phyloP scores from a whole-genome alignment of 805 yeast genomes.

The Komagataella pastoris region DNA sequence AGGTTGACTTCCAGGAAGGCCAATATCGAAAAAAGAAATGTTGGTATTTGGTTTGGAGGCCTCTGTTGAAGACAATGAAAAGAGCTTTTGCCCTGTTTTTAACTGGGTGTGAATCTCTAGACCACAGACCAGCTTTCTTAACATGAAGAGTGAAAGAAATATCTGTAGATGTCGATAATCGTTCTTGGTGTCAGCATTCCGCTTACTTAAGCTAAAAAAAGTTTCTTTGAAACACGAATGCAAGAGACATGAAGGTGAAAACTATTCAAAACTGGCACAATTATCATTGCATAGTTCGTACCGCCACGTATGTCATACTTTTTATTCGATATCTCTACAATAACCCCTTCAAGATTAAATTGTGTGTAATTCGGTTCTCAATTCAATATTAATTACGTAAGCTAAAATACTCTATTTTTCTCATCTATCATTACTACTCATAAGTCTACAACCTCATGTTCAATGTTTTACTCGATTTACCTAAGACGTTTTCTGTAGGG shows the following conservation, averaged over 20 bases:
- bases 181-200: not conserved
- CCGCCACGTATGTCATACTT: too few relatives aligned
- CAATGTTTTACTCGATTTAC: constrained; percentile 2
- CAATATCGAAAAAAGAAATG: constrained; percentile 69
- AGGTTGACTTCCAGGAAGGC: constrained; percentile 92
- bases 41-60: constrained; percentile 46
- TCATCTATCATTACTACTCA: too few relatives aligned
- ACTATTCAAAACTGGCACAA: not conserved
- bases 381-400: too few relatives aligned
- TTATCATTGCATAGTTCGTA: too few relatives aligned
- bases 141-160: not conserved
- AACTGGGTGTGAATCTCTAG: constrained; percentile 90
- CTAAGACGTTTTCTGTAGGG: constrained; percentile 9
- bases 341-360: too few relatives aligned
- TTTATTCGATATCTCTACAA: too few relatives aligned
- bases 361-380: too few relatives aligned
- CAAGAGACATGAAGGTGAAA: not conserved
- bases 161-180: not conserved
- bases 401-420: too few relatives aligned
- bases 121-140: constrained; percentile 45
- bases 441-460: not conserved
- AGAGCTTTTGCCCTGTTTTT: constrained; percentile 59
- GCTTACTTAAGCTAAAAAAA: not conserved
- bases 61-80: constrained; percentile 32
- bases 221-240: constrained; percentile 1